Evolutionary conservation across 768 basidiomycete species (phyloP), one percentile per base, ranked within the genome.

Genomic region (Coprinopsis cinerea): DNA sequence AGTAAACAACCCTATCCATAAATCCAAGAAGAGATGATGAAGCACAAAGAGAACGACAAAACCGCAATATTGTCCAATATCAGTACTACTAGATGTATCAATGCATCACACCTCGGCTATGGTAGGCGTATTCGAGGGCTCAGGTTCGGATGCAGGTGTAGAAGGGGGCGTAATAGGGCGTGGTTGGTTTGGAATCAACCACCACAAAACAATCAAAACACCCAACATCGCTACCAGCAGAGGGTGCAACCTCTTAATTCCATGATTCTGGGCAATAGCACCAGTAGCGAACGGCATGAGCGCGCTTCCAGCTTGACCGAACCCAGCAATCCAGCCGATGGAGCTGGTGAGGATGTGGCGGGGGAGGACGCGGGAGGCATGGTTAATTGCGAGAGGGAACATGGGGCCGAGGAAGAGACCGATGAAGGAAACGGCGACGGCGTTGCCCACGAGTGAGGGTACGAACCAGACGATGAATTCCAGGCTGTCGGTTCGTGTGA

Each of bases 351-450:
- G 71, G 7, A 92, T 70, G 75, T 82, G 82, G 6, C 72, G 73
- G 4, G 90, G 91, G 7, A 93, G 64, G 45, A 90, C 71, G 1
- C 79, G 73, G 4, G 80, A 76, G 1, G 83, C 69, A 37, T 85
- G 77, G 59, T 85, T 87, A 79, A 92, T 81, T 7, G 79, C 72
- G 37, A 86, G 77, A 1, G 84, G 85, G 59, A 83, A 88, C 68
- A 88, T 78, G 2, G 85, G 86, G 0, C 85, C 88, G n/a, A 90
- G 68, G 20, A 88, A 64, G 7, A 88, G 42, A 15, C 87, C 88
- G 11, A 87, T 65, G 40, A 87, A 55, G 1, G 83, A 74, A 20
- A 88, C 73, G 0, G 82, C 78, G 2, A 88, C 70, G 2, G 78
- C 86, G 55, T 78, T 73, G 2, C 77, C 83, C 7, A 86, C 67